A percentile compares a stretch with the other conserved stretches of the same genome.
phyloP scores from a whole-genome alignment of 2,329 filamentous ascomycete genomes.

The Diaporthe caulivora region DNA sequence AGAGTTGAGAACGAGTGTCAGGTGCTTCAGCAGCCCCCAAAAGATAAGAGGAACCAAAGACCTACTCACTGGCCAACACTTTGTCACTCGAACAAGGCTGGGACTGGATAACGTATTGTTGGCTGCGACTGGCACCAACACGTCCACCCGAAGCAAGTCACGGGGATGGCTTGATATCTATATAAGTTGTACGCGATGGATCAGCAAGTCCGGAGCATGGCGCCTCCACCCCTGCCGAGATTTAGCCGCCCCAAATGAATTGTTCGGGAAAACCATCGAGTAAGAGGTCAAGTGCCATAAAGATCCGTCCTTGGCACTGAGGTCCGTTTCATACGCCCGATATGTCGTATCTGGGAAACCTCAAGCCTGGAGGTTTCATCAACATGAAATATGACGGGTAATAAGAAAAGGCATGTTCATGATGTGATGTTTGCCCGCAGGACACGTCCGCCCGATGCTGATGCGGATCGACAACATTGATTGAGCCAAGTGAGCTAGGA shows the following conservation, averaged over 20 bases:
- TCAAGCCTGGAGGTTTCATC: constrained; percentile 24
- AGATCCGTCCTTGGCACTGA: constrained; percentile 19
- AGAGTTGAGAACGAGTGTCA: constrained; percentile 17
- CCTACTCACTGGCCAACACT: background rate
- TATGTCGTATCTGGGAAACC: background rate
- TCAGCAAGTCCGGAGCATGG: constrained; percentile 35
- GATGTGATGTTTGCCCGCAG: constrained; percentile 14
- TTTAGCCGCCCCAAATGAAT: constrained; percentile 47
- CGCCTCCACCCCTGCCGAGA: constrained; percentile 42
- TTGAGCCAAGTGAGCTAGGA: constrained; percentile 39
- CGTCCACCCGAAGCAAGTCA: constrained; percentile 32
- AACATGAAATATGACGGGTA: constrained; percentile 24
- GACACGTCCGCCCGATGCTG: background rate
- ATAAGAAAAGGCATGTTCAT: constrained; percentile 6
- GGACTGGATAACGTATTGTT: background rate
- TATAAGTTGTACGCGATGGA: constrained; percentile 41
- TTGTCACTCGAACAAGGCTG: constrained; percentile 1
- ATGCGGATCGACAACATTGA: constrained; percentile 32
- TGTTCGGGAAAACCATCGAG: constrained; percentile 20
- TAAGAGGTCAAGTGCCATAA: background rate
- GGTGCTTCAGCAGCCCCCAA: background rate
- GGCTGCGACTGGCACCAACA: background rate
- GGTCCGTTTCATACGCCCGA: constrained; percentile 17
- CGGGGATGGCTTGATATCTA: constrained; percentile 38
- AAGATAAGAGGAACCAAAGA: constrained; percentile 1